Percentiles rank a stretch among this genome's conserved stretches.
phyloP scores from a whole-genome alignment of 2,329 filamentous ascomycete genomes.

The Fusarium luffae region DNA sequence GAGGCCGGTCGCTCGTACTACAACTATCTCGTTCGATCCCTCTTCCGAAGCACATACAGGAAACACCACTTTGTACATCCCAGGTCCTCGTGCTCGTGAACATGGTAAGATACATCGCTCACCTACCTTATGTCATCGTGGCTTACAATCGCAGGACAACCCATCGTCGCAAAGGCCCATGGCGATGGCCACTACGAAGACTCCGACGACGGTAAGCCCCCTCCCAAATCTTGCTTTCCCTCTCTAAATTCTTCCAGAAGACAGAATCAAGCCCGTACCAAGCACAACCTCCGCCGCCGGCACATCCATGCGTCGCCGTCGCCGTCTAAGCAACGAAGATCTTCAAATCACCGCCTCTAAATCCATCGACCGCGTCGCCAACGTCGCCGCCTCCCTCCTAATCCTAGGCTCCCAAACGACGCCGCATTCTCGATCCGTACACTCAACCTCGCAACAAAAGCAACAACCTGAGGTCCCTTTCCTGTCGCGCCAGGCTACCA shows the following conservation, averaged over 20 bases:
- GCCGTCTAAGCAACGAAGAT: neutral
- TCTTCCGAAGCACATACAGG: neutral
- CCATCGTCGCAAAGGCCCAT: neutral
- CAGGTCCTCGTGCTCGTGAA: neutral
- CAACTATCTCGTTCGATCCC: neutral
- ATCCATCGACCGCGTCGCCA: slow-evolving; percentile 10
- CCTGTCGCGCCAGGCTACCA: slow-evolving; percentile 7
- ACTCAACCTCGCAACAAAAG: neutral
- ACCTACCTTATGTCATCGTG: fast-evolving
- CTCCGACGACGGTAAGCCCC: neutral
- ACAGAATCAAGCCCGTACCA: neutral
- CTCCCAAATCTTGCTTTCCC: no score
- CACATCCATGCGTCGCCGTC: neutral
- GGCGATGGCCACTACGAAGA: neutral
- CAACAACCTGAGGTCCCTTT: neutral
- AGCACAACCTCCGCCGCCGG: fast-evolving
- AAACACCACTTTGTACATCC: neutral
- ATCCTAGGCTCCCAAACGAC: slow-evolving; percentile 3
- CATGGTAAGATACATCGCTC: neutral
- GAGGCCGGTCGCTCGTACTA: neutral
- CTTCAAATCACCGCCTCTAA: neutral
- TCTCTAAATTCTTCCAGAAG: neutral
- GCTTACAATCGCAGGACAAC: neutral
- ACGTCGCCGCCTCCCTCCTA: neutral
- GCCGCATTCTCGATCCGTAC: neutral